Conservation (phyloP, 2,329 filamentous ascomycete species). For the Fusarium falciforme region DNA sequence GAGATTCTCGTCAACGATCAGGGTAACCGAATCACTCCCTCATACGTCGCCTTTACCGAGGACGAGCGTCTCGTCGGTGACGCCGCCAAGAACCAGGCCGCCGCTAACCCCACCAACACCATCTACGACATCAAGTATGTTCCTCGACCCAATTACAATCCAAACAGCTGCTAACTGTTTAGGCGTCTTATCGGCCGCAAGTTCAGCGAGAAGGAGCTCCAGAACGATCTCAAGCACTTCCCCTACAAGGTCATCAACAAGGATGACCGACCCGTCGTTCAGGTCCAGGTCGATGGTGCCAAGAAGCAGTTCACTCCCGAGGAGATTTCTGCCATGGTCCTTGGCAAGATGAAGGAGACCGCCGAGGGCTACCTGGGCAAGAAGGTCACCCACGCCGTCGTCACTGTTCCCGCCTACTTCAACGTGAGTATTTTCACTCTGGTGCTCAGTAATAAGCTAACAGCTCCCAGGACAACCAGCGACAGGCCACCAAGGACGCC, state of each 20-base stretch:
- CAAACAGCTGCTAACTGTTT: conserved; percentile 29
- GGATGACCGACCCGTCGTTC: conserved; percentile 88
- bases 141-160: conserved; percentile 32
- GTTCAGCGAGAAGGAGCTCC: conserved; percentile 85
- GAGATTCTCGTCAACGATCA: conserved; percentile 97
- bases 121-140: conserved; percentile 87
- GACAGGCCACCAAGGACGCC: conserved; percentile 96
- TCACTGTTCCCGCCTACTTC: conserved; percentile 97
- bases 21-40: conserved; percentile 95
- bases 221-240: conserved; percentile 97
- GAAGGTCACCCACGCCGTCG: conserved; percentile 88
- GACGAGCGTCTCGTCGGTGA: conserved; percentile 97
- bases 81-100: conserved; percentile 95
- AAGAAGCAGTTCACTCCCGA: conserved; percentile 83
- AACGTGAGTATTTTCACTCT: conserved; percentile 62
- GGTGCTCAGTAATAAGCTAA: conserved; percentile 31
- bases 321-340: conserved; percentile 83
- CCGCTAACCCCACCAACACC: conserved; percentile 80
- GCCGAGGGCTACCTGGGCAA: conserved; percentile 83
- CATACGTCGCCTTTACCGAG: conserved; percentile 96
- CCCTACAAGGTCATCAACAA: conserved; percentile 94
- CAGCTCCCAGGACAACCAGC: conserved; percentile 78
- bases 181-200: conserved; percentile 89
- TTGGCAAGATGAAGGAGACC: conserved; percentile 87
- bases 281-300: conserved; percentile 74